Evolutionary conservation across 2,329 filamentous ascomycete species (phyloP).

Genomic region (Elsinoe fawcettii): DNA sequence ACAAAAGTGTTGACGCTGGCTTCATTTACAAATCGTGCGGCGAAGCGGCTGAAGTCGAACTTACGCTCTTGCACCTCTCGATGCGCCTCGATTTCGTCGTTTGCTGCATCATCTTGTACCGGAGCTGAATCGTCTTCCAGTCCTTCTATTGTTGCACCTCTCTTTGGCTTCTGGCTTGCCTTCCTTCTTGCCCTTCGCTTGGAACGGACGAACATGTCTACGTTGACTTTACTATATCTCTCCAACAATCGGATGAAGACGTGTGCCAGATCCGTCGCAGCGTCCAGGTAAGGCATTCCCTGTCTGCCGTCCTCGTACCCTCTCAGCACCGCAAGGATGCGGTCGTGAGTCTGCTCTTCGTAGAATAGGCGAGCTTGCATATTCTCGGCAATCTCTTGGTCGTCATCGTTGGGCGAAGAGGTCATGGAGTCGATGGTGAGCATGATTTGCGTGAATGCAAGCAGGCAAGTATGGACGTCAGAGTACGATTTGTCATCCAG

Average conservation of each 20-base stretch:
- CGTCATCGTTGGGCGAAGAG: conserved; percentile 75
- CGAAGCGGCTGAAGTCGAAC: conserved; percentile 85
- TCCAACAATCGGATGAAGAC: conserved; percentile 90
- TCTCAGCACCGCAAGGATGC: conserved; percentile 68
- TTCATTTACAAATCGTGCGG: conserved; percentile 72
- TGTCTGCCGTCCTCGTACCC: conserved; percentile 74
- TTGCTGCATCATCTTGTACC: conserved; percentile 52
- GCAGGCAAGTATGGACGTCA: conserved; percentile 79
- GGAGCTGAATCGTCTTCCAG: conserved; percentile 42
- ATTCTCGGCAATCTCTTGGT: conserved; percentile 96
- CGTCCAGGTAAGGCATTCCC: conserved; percentile 86
- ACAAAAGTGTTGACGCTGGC: conserved; percentile 84
- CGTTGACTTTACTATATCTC: conserved; percentile 87
- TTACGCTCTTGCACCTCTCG: conserved; percentile 72
- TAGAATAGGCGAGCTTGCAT: conserved; percentile 97
- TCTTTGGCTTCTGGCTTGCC: conserved; percentile 52
- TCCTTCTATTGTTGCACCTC: conserved; percentile 28
- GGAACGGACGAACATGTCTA: conserved; percentile 85
- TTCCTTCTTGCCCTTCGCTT: conserved; percentile 65
- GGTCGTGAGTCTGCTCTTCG: conserved; percentile 88
- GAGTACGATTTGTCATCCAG: conserved; percentile 81
- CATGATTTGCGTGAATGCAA: conserved; percentile 83
- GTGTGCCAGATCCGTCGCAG: conserved; percentile 81
- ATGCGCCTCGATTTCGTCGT: conserved; percentile 66
- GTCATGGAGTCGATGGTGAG: conserved; percentile 90